These are phyloP conservation scores for Chrysanthemum makinoi DNA, from an alignment of 129 eudicot species.

Conservation along the genomic window DNA sequence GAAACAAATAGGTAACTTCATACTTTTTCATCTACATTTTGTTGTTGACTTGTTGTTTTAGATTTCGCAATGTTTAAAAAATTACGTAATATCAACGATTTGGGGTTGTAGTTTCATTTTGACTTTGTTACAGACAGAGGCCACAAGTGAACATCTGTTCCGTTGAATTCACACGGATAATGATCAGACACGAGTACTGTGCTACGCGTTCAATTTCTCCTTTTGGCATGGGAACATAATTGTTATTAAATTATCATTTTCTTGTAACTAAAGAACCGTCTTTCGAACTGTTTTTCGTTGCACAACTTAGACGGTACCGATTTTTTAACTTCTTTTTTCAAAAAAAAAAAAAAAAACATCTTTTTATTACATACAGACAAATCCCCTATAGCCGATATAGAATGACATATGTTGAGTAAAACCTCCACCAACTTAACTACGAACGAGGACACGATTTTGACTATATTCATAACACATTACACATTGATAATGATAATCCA, in stretches of 20 bases:
- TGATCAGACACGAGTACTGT: background rate
- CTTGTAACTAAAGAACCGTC: background rate
- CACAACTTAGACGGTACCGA: background rate
- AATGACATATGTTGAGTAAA: no score
- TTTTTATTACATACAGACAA: no score
- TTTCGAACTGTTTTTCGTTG: slow-evolving; percentile 1
- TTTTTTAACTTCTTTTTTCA: background rate
- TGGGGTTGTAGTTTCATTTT: slow-evolving; percentile 7
- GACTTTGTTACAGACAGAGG: slow-evolving; percentile 3
- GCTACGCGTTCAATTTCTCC: slow-evolving; percentile 10
- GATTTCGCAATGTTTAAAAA: background rate
- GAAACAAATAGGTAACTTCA: no score
- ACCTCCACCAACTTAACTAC: no score
- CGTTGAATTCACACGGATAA: slow-evolving; percentile 5
- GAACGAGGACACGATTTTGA: no score
- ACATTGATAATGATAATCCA: no score
- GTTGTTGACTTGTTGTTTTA: background rate
- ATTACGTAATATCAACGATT: background rate
- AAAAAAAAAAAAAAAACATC: no score
- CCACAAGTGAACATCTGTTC: background rate
- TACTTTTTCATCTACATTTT: no score
- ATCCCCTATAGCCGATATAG: no score
- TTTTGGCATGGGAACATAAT: background rate
- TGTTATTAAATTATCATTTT: no score
- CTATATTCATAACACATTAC: no score